A percentile compares a stretch with the other conserved stretches of the same genome.
phyloP scores from a whole-genome alignment of 169 alveolate genomes.

The Babesia ovis region DNA sequence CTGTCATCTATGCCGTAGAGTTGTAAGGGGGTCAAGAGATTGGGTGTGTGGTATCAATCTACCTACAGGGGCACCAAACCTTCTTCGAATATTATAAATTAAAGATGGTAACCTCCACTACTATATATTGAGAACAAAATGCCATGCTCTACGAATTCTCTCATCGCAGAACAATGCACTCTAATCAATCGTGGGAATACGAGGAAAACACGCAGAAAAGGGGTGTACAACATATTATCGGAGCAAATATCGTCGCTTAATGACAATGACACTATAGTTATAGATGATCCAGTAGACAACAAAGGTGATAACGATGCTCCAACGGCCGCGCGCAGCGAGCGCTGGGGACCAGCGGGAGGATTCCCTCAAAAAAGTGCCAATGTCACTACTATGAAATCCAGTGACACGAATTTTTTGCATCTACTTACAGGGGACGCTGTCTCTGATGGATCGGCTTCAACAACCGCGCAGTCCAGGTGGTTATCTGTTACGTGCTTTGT shows the following conservation, averaged over 20 bases:
- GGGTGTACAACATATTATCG: slow-evolving; percentile 40
- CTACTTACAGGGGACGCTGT: slow-evolving; percentile 61
- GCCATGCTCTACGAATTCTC: slow-evolving; percentile 45
- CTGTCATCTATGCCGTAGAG: too few relatives aligned
- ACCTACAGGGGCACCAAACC: too few relatives aligned
- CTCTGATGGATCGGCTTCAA: slow-evolving; percentile 16
- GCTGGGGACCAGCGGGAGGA: neutral
- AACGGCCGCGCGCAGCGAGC: slow-evolving; percentile 4
- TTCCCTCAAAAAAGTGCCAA: slow-evolving; percentile 7
- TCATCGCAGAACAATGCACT: slow-evolving; percentile 57
- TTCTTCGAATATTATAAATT: too few relatives aligned
- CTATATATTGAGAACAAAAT: too few relatives aligned
- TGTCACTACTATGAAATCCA: neutral
- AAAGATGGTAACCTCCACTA: too few relatives aligned
- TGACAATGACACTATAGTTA: neutral
- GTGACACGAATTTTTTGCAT: slow-evolving; percentile 44
- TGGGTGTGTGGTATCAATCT: too few relatives aligned
- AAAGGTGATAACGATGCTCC: neutral
- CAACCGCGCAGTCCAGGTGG: slow-evolving; percentile 48
- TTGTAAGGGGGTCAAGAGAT: too few relatives aligned
- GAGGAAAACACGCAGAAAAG: neutral
- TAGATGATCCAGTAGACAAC: slow-evolving; percentile 7
- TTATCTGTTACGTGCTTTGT: neutral
- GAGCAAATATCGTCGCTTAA: slow-evolving; percentile 50
- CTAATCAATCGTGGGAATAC: slow-evolving; percentile 32